Conservation (phyloP, 129 eudicot species). For the Artemisia annua region DNA sequence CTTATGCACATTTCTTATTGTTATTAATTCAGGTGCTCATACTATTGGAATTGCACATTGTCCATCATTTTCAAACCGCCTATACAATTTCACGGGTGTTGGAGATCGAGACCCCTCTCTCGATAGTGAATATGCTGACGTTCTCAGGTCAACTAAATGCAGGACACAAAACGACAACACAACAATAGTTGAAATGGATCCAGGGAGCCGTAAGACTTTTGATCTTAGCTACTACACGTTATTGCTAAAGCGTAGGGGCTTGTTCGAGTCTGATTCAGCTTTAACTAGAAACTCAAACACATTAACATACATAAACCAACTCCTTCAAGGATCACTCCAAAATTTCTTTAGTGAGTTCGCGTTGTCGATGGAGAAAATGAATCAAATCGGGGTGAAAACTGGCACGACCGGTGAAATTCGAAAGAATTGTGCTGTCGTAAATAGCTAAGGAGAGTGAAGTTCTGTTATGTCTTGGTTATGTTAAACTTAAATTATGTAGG, state of each 20-base stretch:
- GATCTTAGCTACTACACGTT: conserved; percentile 73
- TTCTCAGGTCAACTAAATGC: conserved; percentile 61
- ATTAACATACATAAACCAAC: conserved; percentile 42
- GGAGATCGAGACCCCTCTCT: conserved; percentile 71
- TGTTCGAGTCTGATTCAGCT: conserved; percentile 72
- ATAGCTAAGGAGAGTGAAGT: conserved; percentile 24
- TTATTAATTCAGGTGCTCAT: conserved; percentile 60
- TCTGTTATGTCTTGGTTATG: too few relatives aligned
- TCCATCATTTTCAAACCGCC: conserved; percentile 52
- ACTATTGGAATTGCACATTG: conserved; percentile 80
- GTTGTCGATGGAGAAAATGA: conserved; percentile 79
- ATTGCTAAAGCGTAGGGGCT: conserved; percentile 66
- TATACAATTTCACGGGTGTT: conserved; percentile 77
- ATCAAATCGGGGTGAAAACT: conserved; percentile 49
- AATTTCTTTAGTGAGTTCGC: conserved; percentile 63
- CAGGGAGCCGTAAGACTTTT: conserved; percentile 76
- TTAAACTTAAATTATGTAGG: too few relatives aligned
- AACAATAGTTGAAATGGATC: conserved; percentile 79
- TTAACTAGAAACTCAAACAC: conserved; percentile 53
- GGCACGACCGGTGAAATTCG: conserved; percentile 71
- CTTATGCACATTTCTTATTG: background rate
- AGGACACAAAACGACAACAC: conserved; percentile 46
- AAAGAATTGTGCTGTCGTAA: conserved; percentile 61
- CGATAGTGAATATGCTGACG: conserved; percentile 68
- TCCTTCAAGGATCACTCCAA: conserved; percentile 47